phyloP scores from a whole-genome alignment of 305 asterid species.

The Solanum chacoense region DNA sequence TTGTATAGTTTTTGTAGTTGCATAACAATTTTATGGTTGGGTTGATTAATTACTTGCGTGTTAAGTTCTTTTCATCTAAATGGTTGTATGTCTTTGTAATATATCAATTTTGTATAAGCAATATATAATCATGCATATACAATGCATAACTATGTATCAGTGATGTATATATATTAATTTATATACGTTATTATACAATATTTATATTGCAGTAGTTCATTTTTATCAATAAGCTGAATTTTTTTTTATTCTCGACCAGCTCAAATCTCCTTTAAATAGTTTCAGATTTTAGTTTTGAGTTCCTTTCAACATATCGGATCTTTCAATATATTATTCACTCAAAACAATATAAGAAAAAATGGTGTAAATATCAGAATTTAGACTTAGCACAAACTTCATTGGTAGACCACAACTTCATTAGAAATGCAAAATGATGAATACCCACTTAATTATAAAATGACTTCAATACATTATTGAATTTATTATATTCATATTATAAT shows the following conservation, averaged over 20 bases:
- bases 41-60: background rate
- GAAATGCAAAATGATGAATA: background rate
- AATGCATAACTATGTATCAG: background rate
- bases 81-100: background rate
- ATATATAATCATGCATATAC: too few relatives aligned
- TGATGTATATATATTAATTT: background rate
- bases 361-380: background rate
- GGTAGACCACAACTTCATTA: background rate
- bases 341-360: background rate
- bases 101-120: too few relatives aligned
- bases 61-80: background rate
- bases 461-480: background rate
- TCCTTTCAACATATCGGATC: too few relatives aligned
- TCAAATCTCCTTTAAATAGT: background rate
- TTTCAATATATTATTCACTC: background rate
- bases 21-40: background rate
- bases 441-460: background rate
- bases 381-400: background rate
- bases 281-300: background rate
- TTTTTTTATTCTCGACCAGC: fast-evolving
- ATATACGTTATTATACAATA: background rate
- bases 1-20: background rate
- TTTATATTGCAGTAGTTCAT: background rate
- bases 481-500: background rate
- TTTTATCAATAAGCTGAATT: fast-evolving